phyloP scores from a whole-genome alignment of 768 basidiomycete species.

The Pisolithus albus region DNA sequence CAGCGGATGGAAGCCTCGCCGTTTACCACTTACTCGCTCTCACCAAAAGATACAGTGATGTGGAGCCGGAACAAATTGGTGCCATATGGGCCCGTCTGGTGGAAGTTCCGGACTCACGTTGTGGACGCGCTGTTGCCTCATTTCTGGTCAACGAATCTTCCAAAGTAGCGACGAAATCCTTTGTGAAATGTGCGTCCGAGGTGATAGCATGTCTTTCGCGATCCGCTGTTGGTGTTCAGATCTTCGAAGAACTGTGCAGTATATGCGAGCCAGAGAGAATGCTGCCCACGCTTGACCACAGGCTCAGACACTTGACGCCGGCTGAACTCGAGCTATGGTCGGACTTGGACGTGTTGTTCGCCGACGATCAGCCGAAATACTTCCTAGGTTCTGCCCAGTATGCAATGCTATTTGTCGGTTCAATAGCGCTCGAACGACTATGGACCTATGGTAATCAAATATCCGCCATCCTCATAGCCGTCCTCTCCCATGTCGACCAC shows the following conservation, averaged over 20 bases:
- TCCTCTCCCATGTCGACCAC: constrained; percentile 81
- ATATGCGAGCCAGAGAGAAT: constrained; percentile 82
- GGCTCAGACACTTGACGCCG: constrained; percentile 49
- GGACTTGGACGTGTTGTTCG: constrained; percentile 71
- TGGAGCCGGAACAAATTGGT: constrained; percentile 73
- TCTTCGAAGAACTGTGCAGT: constrained; percentile 79
- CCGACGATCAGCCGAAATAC: constrained; percentile 56
- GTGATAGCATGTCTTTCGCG: constrained; percentile 82
- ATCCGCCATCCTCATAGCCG: constrained; percentile 67
- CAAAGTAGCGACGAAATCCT: constrained; percentile 71
- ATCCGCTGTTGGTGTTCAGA: constrained; percentile 59
- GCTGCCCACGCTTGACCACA: constrained; percentile 71
- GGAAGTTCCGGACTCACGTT: constrained; percentile 59
- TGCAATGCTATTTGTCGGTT: constrained; percentile 78
- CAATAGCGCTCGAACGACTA: constrained; percentile 65
- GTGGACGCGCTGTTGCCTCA: constrained; percentile 71
- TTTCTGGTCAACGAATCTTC: constrained; percentile 86
- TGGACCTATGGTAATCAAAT: constrained; percentile 71
- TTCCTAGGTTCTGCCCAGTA: constrained; percentile 80
- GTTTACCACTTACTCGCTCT: constrained; percentile 81
- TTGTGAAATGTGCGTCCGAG: constrained; percentile 72
- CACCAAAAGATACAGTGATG: constrained; percentile 66
- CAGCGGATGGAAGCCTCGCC: constrained; percentile 49
- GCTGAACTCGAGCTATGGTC: constrained; percentile 74
- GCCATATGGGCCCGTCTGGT: constrained; percentile 76